A percentile compares a stretch with the other conserved stretches of the same genome.
Conservation (phyloP, 2,329 filamentous ascomycete genomes). For the Bipolaris oryzae region DNA sequence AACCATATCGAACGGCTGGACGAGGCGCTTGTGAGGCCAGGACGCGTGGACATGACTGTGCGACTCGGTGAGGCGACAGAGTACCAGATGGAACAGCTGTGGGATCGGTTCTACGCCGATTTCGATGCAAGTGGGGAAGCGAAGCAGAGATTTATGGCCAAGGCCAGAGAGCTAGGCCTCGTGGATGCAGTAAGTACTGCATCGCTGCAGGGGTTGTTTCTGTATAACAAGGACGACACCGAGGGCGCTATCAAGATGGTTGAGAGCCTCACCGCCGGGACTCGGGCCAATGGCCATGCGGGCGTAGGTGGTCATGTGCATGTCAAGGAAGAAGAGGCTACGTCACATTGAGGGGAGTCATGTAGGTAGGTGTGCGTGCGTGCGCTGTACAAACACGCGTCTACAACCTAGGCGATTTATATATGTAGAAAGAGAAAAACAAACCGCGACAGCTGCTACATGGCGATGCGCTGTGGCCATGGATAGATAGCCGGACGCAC, state of each 20-base stretch:
- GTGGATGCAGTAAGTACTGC: conserved; percentile 81
- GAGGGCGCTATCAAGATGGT: conserved; percentile 84
- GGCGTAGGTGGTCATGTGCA: conserved; percentile 42
- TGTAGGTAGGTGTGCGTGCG: background rate
- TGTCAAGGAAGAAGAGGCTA: conserved; percentile 21
- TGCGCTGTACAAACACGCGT: background rate
- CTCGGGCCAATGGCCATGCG: conserved; percentile 35
- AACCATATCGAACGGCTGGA: conserved; percentile 92
- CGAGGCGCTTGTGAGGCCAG: conserved; percentile 85
- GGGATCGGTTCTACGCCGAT: conserved; percentile 93
- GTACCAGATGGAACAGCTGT: conserved; percentile 84
- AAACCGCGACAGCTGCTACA: too few relatives aligned
- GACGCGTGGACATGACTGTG: conserved; percentile 91
- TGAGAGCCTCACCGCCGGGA: conserved; percentile 60
- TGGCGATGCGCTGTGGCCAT: too few relatives aligned
- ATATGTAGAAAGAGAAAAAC: too few relatives aligned
- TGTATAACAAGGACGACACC: conserved; percentile 93
- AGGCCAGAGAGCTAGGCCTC: conserved; percentile 72
- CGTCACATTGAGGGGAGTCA: background rate
- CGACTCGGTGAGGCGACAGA: conserved; percentile 85
- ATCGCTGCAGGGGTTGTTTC: conserved; percentile 88
- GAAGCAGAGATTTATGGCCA: conserved; percentile 71
- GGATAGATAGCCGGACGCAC: too few relatives aligned
- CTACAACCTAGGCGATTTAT: too few relatives aligned
- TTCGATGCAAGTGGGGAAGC: conserved; percentile 69